These are phyloP conservation scores for Termitomyces sp. DNA, from an alignment of 768 basidiomycete species.

Conservation along the genomic window DNA sequence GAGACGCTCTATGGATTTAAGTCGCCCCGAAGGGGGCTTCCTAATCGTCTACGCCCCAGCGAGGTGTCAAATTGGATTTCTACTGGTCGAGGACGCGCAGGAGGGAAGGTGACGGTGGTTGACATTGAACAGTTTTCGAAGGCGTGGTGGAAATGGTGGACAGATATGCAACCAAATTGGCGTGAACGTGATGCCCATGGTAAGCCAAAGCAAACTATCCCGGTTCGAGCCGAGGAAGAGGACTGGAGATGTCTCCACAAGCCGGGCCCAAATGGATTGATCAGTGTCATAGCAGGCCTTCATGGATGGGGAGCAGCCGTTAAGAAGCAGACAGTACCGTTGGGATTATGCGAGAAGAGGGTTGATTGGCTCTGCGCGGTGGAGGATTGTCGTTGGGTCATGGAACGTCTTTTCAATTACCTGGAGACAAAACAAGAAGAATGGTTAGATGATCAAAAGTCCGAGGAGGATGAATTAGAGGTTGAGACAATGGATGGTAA, in stretches of 20 bases:
- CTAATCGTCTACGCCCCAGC: not conserved
- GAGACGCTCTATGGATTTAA: not conserved
- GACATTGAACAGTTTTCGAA: not conserved
- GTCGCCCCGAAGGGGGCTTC: not conserved
- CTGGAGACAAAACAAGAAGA: not conserved
- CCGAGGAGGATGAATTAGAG: not conserved
- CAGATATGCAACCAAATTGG: not conserved
- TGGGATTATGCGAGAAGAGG: not conserved
- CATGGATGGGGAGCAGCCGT: slow-evolving; percentile 1
- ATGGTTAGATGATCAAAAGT: not conserved
- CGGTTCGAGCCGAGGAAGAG: not conserved
- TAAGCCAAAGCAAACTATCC: not conserved
- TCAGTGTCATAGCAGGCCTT: not conserved
- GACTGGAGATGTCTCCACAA: slow-evolving; percentile 1
- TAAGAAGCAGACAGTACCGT: not conserved
- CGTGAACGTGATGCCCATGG: not conserved
- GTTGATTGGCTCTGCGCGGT: not conserved
- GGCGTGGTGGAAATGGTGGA: slow-evolving; percentile 5
- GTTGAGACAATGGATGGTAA: not conserved
- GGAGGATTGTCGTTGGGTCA: slow-evolving; percentile 1
- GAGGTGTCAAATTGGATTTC: not conserved
- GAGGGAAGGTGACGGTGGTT: not conserved
- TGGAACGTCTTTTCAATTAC: not conserved
- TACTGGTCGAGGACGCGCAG: not conserved
- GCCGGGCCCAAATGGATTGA: not conserved